These are phyloP conservation scores for Curvularia sp. DNA, from an alignment of 2,329 filamentous ascomycete genomes.

Conservation along the genomic window DNA sequence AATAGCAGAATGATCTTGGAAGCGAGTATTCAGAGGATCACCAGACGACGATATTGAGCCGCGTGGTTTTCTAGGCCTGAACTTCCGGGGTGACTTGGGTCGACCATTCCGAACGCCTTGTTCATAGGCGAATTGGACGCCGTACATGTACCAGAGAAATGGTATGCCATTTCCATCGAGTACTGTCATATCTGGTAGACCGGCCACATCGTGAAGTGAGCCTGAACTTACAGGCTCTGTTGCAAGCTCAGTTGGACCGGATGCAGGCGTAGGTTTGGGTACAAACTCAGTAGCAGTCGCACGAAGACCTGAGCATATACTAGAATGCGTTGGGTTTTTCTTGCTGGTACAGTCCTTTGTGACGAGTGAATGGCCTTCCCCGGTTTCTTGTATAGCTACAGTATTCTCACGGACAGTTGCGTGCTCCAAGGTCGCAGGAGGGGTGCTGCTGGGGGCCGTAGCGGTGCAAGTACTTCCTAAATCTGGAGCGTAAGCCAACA, in stretches of 20 bases:
- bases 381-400: slow-evolving; percentile 19
- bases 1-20: background rate
- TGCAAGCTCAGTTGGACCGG: background rate
- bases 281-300: slow-evolving; percentile 45
- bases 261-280: slow-evolving; percentile 18
- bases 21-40: background rate
- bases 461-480: slow-evolving; percentile 11
- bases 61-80: slow-evolving; percentile 21
- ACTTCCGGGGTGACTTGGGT: slow-evolving; percentile 33
- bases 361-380: slow-evolving; percentile 11
- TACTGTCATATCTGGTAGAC: slow-evolving; percentile 27
- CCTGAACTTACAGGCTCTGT: background rate
- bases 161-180: slow-evolving; percentile 39
- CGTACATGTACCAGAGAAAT: slow-evolving; percentile 43
- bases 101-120: slow-evolving; percentile 21
- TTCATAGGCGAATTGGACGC: slow-evolving; percentile 30
- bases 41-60: background rate
- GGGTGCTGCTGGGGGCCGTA: background rate
- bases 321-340: slow-evolving; percentile 27
- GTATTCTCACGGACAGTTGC: background rate
- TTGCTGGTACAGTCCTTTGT: slow-evolving; percentile 19
- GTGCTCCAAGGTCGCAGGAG: background rate
- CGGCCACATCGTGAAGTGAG: slow-evolving; percentile 2
- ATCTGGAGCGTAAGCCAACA: slow-evolving; percentile 23
- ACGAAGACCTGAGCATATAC: slow-evolving; percentile 34